Percentiles rank a stretch among this genome's conserved stretches.
Evolutionary conservation across 495 filamentous ascomycete genomes (phyloP).

Genomic region (Daldinia vernicosa): DNA sequence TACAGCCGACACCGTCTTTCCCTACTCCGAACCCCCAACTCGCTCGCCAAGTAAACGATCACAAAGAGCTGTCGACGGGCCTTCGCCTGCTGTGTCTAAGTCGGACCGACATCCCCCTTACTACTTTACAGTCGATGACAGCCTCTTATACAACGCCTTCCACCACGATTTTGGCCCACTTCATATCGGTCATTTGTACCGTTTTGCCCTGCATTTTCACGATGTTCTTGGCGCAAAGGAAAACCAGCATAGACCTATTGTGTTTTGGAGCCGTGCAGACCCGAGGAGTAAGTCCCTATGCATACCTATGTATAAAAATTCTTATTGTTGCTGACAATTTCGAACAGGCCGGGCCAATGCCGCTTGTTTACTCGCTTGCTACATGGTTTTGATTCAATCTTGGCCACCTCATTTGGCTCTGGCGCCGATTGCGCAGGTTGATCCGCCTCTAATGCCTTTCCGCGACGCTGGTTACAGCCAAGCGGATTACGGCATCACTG

Average conservation of each 20-base stretch:
- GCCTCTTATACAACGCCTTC: slow-evolving; percentile 95
- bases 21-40: slow-evolving; percentile 68
- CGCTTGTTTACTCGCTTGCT: slow-evolving; percentile 92
- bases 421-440: slow-evolving; percentile 92
- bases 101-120: slow-evolving; percentile 67
- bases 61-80: slow-evolving; percentile 67
- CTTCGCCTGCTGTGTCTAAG: slow-evolving; percentile 54
- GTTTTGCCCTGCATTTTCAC: slow-evolving; percentile 93
- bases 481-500: slow-evolving; percentile 91
- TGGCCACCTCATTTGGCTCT: slow-evolving; percentile 99
- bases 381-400: slow-evolving; percentile 97
- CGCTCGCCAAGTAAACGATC: slow-evolving; percentile 78
- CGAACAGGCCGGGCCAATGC: slow-evolving; percentile 84
- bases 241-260: slow-evolving; percentile 81
- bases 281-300: slow-evolving; percentile 72
- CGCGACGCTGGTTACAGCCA: slow-evolving; percentile 98
- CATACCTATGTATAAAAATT: not conserved
- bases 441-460: slow-evolving; percentile 98
- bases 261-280: slow-evolving; percentile 94
- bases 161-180: slow-evolving; percentile 98
- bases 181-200: slow-evolving; percentile 95
- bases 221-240: slow-evolving; percentile 88
- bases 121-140: slow-evolving; percentile 96
- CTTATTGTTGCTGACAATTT: slow-evolving; percentile 32
- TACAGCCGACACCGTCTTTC: slow-evolving; percentile 82